These are phyloP conservation scores for Pseudonitzschia delicatissima DNA, from an alignment of 108 stramenopile genomes.

Conservation along the genomic window DNA sequence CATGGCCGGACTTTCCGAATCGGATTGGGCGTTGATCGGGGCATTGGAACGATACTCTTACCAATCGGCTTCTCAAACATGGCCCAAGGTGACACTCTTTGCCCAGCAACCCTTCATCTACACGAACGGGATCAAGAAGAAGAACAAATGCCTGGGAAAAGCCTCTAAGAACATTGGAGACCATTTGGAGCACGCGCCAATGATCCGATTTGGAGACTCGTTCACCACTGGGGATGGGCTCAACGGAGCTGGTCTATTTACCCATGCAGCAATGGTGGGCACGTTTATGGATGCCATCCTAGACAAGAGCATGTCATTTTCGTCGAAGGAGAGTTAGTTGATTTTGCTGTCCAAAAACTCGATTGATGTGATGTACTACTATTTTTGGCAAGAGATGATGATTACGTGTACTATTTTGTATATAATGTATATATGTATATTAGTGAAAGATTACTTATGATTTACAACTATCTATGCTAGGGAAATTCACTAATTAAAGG, in stretches of 20 bases:
- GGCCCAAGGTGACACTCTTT: slow-evolving; percentile 3
- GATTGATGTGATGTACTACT: no score
- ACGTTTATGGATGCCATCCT: neutral
- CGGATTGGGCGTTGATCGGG: neutral
- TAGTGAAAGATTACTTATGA: no score
- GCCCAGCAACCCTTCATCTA: slow-evolving; percentile 14
- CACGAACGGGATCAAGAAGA: neutral
- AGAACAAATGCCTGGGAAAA: neutral
- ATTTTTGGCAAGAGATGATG: no score
- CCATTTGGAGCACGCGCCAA: neutral
- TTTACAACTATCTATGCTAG: no score
- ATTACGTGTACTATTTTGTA: no score
- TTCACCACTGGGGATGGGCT: slow-evolving; percentile 12
- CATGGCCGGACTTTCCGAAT: slow-evolving; percentile 2
- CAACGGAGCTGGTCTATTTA: neutral
- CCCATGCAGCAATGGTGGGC: slow-evolving; percentile 1
- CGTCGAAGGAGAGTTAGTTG: no score
- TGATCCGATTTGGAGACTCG: slow-evolving; percentile 20
- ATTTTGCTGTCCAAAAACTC: no score
- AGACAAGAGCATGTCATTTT: no score
- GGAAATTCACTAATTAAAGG: no score
- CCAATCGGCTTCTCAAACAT: neutral
- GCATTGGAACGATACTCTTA: neutral
- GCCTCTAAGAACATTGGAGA: neutral
- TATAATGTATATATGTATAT: no score